phyloP scores from a whole-genome alignment of 2,329 filamentous ascomycete genomes.

The Talaromyces sp. region DNA sequence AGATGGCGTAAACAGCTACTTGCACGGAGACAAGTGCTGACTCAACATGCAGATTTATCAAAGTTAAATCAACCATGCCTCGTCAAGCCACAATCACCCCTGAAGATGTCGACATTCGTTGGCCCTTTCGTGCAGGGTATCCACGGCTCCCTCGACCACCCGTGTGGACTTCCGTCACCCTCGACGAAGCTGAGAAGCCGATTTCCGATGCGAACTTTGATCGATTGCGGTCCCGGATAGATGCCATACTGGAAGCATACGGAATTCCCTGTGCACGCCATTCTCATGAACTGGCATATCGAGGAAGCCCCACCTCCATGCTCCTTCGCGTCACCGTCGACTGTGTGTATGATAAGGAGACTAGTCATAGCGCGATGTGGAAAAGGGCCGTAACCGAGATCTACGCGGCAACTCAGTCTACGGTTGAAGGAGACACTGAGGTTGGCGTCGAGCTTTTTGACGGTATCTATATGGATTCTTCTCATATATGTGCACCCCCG shows the following conservation, averaged over 20 bases:
- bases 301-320: neutral
- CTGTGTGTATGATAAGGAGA: slow-evolving; percentile 4
- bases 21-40: neutral
- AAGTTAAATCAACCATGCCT: neutral
- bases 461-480: neutral
- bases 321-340: slow-evolving; percentile 1
- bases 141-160: slow-evolving; percentile 13
- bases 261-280: neutral
- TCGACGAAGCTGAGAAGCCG: neutral
- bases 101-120: slow-evolving; percentile 12
- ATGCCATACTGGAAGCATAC: slow-evolving; percentile 2
- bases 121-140: slow-evolving; percentile 17
- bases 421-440: neutral
- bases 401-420: neutral
- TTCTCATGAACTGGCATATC: neutral
- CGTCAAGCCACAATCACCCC: neutral
- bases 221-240: neutral
- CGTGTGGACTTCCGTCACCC: neutral
- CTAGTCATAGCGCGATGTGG: slow-evolving; percentile 8
- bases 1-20: neutral
- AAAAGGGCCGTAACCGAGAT: neutral
- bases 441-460: slow-evolving; percentile 6
- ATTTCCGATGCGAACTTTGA: slow-evolving; percentile 3
- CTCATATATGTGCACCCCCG: slow-evolving; percentile 8
- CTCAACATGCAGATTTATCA: neutral